Conservation (phyloP, 495 filamentous ascomycete species). For the Patellaria atrata region DNA sequence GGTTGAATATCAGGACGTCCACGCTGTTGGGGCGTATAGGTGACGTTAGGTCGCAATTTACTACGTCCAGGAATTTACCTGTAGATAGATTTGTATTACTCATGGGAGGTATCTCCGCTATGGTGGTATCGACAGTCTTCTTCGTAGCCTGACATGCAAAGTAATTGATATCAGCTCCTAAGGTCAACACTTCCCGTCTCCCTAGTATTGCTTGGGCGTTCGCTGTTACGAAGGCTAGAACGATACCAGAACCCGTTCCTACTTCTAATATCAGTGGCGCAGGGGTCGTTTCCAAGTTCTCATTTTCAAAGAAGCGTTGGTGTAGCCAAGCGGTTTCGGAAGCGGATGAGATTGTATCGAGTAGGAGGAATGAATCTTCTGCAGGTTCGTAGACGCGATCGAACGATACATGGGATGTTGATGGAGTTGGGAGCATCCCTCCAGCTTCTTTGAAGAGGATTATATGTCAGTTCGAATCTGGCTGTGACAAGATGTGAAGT, state of each 20-base stretch:
- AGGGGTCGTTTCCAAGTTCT: slow-evolving; percentile 6
- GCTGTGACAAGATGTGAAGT: no score
- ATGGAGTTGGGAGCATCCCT: slow-evolving; percentile 78
- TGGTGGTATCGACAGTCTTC: slow-evolving; percentile 46
- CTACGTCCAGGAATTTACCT: slow-evolving; percentile 39
- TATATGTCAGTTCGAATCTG: no score
- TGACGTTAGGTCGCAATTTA: slow-evolving; percentile 50
- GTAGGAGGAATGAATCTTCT: slow-evolving; percentile 87
- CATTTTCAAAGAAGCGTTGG: slow-evolving; percentile 36
- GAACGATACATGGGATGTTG: slow-evolving; percentile 78
- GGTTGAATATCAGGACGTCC: slow-evolving; percentile 89
- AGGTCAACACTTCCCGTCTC: slow-evolving; percentile 48
- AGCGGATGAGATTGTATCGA: slow-evolving; percentile 73
- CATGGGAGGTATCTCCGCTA: slow-evolving; percentile 11
- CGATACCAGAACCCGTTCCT: slow-evolving; percentile 80
- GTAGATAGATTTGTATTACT: neutral
- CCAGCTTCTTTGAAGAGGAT: no score
- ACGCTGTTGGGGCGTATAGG: slow-evolving; percentile 42
- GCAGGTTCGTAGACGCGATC: slow-evolving; percentile 81
- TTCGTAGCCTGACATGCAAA: slow-evolving; percentile 59
- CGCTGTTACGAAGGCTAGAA: slow-evolving; percentile 72
- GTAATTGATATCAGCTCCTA: slow-evolving; percentile 69
- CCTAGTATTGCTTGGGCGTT: slow-evolving; percentile 62
- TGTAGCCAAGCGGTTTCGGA: slow-evolving; percentile 59
- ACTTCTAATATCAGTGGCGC: slow-evolving; percentile 69